These are phyloP conservation scores for Colletotrichum paranaense DNA, from an alignment of 2,329 filamentous ascomycete species.

Conservation along the genomic window DNA sequence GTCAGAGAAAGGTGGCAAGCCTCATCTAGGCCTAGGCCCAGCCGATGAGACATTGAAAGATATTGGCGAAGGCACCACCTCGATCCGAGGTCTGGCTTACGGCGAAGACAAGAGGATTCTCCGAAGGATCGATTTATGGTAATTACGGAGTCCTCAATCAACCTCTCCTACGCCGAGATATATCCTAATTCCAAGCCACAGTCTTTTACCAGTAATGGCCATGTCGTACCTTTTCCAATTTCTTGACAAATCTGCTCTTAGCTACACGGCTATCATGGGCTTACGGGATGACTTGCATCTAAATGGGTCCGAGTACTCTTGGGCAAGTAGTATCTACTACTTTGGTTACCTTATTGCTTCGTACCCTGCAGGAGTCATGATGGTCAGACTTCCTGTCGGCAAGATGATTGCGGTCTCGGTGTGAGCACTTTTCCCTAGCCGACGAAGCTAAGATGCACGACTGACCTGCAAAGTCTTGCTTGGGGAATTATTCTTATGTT, in stretches of 20 bases:
- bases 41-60: constrained; percentile 3
- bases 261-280: constrained; percentile 55
- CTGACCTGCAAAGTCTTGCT: constrained; percentile 31
- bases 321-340: constrained; percentile 62
- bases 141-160: constrained; percentile 52
- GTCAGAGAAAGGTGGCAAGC: constrained; percentile 1
- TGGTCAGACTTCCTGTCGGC: constrained; percentile 55
- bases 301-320: constrained; percentile 62
- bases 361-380: constrained; percentile 50
- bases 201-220: constrained; percentile 63
- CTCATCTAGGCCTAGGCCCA: neutral
- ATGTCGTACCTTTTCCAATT: constrained; percentile 27
- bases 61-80: constrained; percentile 1
- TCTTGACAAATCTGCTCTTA: constrained; percentile 41
- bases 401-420: constrained; percentile 40
- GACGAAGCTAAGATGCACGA: neutral
- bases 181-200: constrained; percentile 47
- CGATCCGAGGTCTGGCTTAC: constrained; percentile 7
- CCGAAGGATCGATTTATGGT: constrained; percentile 45
- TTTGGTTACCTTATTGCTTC: constrained; percentile 57
- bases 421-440: constrained; percentile 2
- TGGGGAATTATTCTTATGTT: constrained; percentile 40
- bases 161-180: neutral
- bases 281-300: constrained; percentile 57
- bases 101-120: constrained; percentile 19